Conservation (phyloP, 768 basidiomycete genomes). For the Xerocomellus dryophilus region DNA sequence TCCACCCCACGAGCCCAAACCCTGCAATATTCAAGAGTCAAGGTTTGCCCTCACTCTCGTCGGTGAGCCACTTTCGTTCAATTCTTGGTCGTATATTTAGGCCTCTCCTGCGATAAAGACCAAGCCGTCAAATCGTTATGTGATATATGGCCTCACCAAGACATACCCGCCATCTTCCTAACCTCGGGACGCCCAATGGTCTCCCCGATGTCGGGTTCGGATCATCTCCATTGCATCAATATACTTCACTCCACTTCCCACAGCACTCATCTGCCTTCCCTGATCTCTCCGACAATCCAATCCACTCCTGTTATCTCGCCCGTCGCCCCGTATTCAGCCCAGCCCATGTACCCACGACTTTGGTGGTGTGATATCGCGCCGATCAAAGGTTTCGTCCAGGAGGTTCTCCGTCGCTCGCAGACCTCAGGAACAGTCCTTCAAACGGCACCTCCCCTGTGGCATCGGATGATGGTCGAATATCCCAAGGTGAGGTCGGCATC, state of each 20-base stretch:
- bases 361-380: conserved; percentile 46
- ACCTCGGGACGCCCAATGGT: conserved; percentile 33
- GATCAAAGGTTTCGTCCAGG: conserved; percentile 78
- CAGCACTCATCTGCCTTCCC: conserved; percentile 50
- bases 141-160: conserved; percentile 78
- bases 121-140: conserved; percentile 74
- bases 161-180: conserved; percentile 61
- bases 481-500: conserved; percentile 42
- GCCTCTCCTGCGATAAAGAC: conserved; percentile 42
- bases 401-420: conserved; percentile 60
- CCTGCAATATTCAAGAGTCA: conserved; percentile 50
- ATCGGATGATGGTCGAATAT: conserved; percentile 41
- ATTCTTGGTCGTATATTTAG: conserved; percentile 9
- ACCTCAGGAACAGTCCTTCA: conserved; percentile 69
- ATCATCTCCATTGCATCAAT: neutral
- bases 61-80: conserved; percentile 45
- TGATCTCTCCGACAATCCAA: conserved; percentile 49
- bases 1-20: conserved; percentile 32
- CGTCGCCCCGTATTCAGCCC: conserved; percentile 16
- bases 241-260: conserved; percentile 11
- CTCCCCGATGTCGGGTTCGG: conserved; percentile 10
- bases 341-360: conserved; percentile 8
- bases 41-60: conserved; percentile 68
- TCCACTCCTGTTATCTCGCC: conserved; percentile 31
- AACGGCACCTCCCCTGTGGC: conserved; percentile 56